phyloP scores from a whole-genome alignment of 2,329 filamentous ascomycete species.

The Aureobasidium namibiae region DNA sequence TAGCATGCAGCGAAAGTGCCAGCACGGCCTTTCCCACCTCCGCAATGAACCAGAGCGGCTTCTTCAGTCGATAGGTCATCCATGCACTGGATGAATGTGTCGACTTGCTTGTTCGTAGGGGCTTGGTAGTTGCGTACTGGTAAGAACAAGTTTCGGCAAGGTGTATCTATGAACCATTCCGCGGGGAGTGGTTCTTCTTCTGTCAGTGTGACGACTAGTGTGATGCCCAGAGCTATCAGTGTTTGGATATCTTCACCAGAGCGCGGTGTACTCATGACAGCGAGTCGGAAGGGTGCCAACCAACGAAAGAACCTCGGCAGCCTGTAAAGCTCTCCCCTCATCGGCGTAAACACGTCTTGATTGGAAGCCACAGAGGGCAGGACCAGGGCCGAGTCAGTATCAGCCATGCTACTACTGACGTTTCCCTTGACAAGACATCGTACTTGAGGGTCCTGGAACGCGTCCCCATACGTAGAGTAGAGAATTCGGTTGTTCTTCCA shows the following conservation, averaged over 20 bases:
- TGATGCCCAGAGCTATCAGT: neutral
- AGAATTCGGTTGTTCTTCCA: neutral
- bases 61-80: neutral
- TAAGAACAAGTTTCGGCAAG: constrained; percentile 9
- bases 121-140: constrained; percentile 13
- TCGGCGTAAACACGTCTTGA: neutral
- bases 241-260: neutral
- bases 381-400: neutral
- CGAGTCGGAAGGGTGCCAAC: constrained; percentile 8
- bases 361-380: neutral
- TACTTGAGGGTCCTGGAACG: neutral
- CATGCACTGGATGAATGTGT: neutral
- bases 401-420: neutral
- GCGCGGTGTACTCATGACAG: constrained; percentile 13
- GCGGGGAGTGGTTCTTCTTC: constrained; percentile 11
- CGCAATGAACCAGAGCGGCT: constrained; percentile 13
- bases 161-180: constrained; percentile 11
- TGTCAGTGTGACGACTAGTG: constrained; percentile 12
- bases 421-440: neutral
- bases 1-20: constrained; percentile 14
- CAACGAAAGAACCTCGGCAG: constrained; percentile 15
- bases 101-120: constrained; percentile 10
- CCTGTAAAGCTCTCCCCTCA: neutral
- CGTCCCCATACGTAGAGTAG: neutral
- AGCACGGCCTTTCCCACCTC: constrained; percentile 15